Evolutionary conservation across 495 filamentous ascomycete species (phyloP), one percentile per base, ranked within the genome.

Genomic region (Talaromyces ruber): DNA sequence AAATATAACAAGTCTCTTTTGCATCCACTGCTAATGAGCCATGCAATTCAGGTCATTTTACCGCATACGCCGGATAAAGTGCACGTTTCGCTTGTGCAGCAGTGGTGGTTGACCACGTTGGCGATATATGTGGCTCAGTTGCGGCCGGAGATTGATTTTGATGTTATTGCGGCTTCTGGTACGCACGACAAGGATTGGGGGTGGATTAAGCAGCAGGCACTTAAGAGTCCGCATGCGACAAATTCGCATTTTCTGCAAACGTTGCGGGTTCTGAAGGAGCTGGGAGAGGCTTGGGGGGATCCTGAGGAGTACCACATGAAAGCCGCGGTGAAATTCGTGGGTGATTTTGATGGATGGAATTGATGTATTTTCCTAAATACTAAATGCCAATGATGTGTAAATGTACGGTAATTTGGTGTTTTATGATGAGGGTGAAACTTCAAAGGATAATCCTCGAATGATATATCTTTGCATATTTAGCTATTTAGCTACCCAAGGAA

Each of bases 221-320:
- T 94, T 7, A 86, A 83, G 26, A 86, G 84, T 11, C 68, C 81
- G 51, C 82, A 83, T 70, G 75, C 82, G 5, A 83, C 82, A 1
- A 90, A 97, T 77, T 82, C 89, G 25, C 89, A 94, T 73, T 96
- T 83, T 70, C 88, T 96, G 11, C 93, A 94, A 81, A 91, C 82
- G 7, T 68, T 93, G 11, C 81, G 91, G 39, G 84, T 89, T 1
- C 85, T 96, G 72, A 87, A 82, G 63, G 88, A 89, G 64, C 83
- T 85, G 18, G 86, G 89, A 0, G 73, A 78, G 64, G 92, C 92
- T 2, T 98, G 94, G 93, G 87, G 89, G 14, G 91, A 97, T 70
- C 81, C 85, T 6, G 86, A 91, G 47, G 73, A 84, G 39, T 88
- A 82, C 62, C 97, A 88, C 70, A 73, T 94, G 54, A 88, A 85